Percentiles rank a stretch among this genome's conserved stretches.
These are phyloP conservation scores for Crithidia thermophila DNA, from an alignment of 208 protist genomes.

Conservation along the genomic window DNA sequence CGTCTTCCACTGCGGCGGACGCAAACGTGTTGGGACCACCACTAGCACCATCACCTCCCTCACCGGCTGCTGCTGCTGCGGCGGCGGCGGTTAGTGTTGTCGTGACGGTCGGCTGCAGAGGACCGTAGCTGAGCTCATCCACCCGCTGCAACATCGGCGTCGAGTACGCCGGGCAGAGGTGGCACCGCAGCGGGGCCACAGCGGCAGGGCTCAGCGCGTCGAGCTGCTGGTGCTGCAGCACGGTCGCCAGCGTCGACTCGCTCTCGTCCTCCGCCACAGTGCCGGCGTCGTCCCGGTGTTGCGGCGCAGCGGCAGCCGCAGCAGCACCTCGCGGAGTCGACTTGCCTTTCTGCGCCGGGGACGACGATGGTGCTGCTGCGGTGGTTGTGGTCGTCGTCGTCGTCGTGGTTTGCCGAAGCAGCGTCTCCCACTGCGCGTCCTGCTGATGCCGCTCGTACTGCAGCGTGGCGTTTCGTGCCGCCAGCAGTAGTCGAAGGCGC, in stretches of 20 bases:
- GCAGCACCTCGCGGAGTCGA: too few relatives aligned
- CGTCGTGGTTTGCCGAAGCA: constrained; percentile 3
- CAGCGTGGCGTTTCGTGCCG: constrained; percentile 24
- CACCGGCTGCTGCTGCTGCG: too few relatives aligned
- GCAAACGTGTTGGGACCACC: too few relatives aligned
- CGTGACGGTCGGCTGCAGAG: constrained; percentile 39
- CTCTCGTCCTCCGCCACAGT: not conserved
- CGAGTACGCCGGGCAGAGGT: constrained; percentile 59
- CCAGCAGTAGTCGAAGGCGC: constrained; percentile 21
- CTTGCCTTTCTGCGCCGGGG: too few relatives aligned
- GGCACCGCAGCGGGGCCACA: constrained; percentile 38
- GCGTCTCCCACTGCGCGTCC: constrained; percentile 23
- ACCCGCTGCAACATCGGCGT: constrained; percentile 63
- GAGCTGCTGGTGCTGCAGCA: constrained; percentile 25
- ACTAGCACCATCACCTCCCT: not conserved
- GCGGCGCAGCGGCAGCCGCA: too few relatives aligned
- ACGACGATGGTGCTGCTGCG: not conserved
- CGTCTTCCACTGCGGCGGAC: too few relatives aligned
- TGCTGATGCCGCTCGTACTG: constrained; percentile 29
- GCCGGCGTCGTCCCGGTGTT: too few relatives aligned
- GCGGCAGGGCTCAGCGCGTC: constrained; percentile 36
- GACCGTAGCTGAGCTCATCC: constrained; percentile 55
- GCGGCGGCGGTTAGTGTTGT: too few relatives aligned
- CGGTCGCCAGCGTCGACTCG: constrained; percentile 11
- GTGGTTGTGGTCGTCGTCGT: not conserved